Evolutionary conservation across 2,329 filamentous ascomycete genomes (phyloP).

Genomic region (Talaromyces sp.): DNA sequence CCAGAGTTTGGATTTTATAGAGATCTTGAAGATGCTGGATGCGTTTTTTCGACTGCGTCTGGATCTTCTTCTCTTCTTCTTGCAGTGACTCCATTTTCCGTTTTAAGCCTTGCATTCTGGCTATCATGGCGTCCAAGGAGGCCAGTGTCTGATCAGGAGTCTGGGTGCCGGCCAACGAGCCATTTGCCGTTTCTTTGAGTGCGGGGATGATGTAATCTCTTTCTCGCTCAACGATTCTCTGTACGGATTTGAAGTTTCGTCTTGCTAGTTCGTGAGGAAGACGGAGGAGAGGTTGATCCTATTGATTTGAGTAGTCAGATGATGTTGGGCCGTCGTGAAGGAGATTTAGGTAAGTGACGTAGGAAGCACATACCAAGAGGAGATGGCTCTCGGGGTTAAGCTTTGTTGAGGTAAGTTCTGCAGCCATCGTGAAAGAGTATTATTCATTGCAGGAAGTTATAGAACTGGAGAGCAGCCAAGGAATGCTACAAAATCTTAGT

Average conservation of each 20-base stretch:
- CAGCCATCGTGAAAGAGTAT: slow-evolving; percentile 29
- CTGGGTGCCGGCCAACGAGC: slow-evolving; percentile 59
- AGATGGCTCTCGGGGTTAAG: slow-evolving; percentile 48
- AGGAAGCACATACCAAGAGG: slow-evolving; percentile 36
- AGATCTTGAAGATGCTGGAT: slow-evolving; percentile 76
- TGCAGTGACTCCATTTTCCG: slow-evolving; percentile 74
- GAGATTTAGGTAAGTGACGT: slow-evolving; percentile 14
- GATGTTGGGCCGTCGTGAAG: slow-evolving; percentile 4
- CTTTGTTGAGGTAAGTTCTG: slow-evolving; percentile 44
- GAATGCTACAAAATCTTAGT: neutral
- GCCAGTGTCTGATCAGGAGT: slow-evolving; percentile 67
- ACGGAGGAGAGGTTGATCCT: slow-evolving; percentile 93
- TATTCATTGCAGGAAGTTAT: neutral
- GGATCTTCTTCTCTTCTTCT: slow-evolving; percentile 72
- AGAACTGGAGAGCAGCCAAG: neutral
- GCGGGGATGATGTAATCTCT: slow-evolving; percentile 43
- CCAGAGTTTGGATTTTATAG: slow-evolving; percentile 71
- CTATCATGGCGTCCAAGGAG: slow-evolving; percentile 77
- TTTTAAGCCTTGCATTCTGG: slow-evolving; percentile 78
- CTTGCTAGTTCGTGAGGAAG: slow-evolving; percentile 88
- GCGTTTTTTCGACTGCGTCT: slow-evolving; percentile 69
- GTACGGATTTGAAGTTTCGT: slow-evolving; percentile 83
- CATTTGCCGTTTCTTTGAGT: slow-evolving; percentile 53
- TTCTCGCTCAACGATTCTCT: slow-evolving; percentile 44
- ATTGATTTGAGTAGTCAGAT: slow-evolving; percentile 6